These are phyloP conservation scores for Euryodendron excelsum DNA, from an alignment of 148 eudicot species.

Conservation along the genomic window DNA sequence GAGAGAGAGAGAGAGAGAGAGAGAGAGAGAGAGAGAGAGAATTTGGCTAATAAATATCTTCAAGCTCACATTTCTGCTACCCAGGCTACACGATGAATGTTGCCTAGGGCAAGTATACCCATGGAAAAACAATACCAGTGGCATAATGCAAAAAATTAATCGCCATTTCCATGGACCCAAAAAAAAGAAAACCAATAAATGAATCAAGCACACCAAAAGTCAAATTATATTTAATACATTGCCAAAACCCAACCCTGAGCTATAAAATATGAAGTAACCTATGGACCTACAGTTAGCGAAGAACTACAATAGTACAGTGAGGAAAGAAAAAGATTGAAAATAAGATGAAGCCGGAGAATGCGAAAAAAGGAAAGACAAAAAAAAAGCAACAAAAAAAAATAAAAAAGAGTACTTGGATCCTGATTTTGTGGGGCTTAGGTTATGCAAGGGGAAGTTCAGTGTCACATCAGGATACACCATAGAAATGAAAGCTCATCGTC, in stretches of 20 bases:
- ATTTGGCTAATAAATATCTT: not conserved
- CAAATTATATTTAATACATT: constrained; percentile 8
- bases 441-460: not conserved
- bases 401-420: not conserved
- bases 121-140: not conserved
- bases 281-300: constrained; percentile 8
- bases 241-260: not conserved
- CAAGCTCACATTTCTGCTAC: not conserved
- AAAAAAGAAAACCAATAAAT: not conserved
- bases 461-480: not conserved
- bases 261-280: constrained; percentile 11
- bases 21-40: not conserved
- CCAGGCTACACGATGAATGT: not conserved
- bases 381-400: no score
- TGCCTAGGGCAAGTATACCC: not conserved
- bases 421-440: not conserved
- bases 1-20: no score
- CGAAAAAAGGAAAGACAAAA: no score
- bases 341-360: no score
- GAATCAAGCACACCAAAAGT: not conserved
- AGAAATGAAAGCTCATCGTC: not conserved
- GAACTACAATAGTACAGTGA: not conserved
- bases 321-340: not conserved
- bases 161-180: not conserved
- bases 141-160: not conserved